phyloP scores from a whole-genome alignment of 2,329 filamentous ascomycete genomes.

The Colletotrichum viniferum region DNA sequence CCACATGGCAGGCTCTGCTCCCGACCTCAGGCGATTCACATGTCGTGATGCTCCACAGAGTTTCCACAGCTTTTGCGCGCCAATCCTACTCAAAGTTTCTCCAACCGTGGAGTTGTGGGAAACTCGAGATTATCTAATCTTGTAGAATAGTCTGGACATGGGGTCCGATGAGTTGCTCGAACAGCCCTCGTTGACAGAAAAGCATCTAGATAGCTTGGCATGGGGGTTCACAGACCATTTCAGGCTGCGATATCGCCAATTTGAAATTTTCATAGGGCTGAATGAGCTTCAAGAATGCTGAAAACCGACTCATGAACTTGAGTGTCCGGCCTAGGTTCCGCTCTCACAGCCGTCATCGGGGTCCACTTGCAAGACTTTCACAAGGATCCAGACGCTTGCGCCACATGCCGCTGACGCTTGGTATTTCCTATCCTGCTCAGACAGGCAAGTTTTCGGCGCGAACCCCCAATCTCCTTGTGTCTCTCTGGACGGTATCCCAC shows the following conservation, averaged over 20 bases:
- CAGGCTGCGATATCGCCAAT: background rate
- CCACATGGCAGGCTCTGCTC: conserved; percentile 1
- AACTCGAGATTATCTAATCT: background rate
- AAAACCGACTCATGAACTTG: background rate
- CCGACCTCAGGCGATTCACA: background rate
- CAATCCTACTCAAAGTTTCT: background rate
- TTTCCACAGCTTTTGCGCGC: conserved; percentile 5
- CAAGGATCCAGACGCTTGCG: background rate
- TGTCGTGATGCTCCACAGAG: conserved; percentile 5
- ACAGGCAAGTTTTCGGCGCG: background rate
- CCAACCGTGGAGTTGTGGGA: background rate
- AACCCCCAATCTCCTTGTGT: background rate
- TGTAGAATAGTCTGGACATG: background rate
- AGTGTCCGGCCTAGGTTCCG: background rate
- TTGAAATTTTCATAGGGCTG: background rate
- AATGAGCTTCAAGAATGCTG: background rate
- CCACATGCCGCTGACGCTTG: background rate
- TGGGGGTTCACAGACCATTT: background rate
- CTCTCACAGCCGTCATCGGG: background rate
- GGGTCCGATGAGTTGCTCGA: background rate
- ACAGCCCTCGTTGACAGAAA: background rate
- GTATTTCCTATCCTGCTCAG: background rate
- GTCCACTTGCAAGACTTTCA: conserved; percentile 2
- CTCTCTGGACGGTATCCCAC: background rate
- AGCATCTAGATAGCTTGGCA: background rate